phyloP scores from a whole-genome alignment of 2,329 filamentous ascomycete genomes.

The Metarhizium guizhouense region DNA sequence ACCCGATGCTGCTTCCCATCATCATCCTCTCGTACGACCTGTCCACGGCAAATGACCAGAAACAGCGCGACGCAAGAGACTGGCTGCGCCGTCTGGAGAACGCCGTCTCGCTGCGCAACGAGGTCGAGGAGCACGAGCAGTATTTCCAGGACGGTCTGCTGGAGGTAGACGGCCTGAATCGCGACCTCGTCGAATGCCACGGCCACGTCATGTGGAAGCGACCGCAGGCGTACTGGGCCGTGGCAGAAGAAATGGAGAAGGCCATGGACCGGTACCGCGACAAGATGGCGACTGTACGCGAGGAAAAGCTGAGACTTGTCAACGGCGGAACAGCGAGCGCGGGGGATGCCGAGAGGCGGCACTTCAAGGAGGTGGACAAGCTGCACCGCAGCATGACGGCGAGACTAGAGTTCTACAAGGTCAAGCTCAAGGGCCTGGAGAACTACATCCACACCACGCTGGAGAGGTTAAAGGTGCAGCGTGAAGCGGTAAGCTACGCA shows the following conservation, averaged over 20 bases:
- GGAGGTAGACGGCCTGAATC: constrained; percentile 51
- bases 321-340: constrained; percentile 8
- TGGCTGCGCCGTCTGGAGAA: constrained; percentile 54
- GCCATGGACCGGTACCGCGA: constrained; percentile 37
- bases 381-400: constrained; percentile 44
- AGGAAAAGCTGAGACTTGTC: background rate
- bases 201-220: constrained; percentile 54
- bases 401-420: constrained; percentile 50
- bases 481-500: constrained; percentile 42
- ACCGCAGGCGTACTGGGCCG: constrained; percentile 50
- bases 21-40: constrained; percentile 52
- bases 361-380: constrained; percentile 27
- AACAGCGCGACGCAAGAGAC: constrained; percentile 53
- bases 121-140: constrained; percentile 46
- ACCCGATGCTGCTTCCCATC: constrained; percentile 50
- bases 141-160: constrained; percentile 44
- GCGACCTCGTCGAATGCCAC: constrained; percentile 55
- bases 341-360: constrained; percentile 17
- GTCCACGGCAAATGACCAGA: constrained; percentile 45
- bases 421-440: constrained; percentile 52
- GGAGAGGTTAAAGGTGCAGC: constrained; percentile 51
- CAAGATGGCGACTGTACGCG: constrained; percentile 12
- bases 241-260: constrained; percentile 38
- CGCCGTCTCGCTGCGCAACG: constrained; percentile 50
- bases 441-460: constrained; percentile 55